Evolutionary conservation across 2,329 filamentous ascomycete genomes (phyloP).

Genomic region (Ophiosphaerella narmari): DNA sequence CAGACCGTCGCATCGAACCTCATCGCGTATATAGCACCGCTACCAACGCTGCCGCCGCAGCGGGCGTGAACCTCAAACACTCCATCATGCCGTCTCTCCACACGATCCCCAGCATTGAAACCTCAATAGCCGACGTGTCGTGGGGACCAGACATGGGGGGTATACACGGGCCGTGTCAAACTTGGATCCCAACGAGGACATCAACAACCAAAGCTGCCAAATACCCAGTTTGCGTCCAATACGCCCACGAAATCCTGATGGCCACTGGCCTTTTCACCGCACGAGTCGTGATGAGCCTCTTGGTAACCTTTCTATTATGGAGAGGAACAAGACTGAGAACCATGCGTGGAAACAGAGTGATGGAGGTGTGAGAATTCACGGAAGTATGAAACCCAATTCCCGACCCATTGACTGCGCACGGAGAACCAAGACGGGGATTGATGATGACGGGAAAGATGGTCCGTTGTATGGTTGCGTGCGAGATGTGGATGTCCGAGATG

Average conservation of each 20-base stretch:
- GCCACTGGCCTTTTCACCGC: conserved; percentile 4
- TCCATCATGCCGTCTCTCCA: conserved; percentile 1
- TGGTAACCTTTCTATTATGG: conserved; percentile 13
- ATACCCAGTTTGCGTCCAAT: neutral
- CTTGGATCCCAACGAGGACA: neutral
- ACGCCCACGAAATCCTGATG: conserved; percentile 4
- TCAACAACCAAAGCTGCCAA: neutral
- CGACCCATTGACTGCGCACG: neutral
- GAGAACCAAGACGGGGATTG: neutral
- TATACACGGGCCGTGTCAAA: conserved; percentile 7
- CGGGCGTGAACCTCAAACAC: conserved; percentile 1
- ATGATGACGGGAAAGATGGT: neutral
- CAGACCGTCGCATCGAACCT: neutral
- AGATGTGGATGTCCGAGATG: neutral
- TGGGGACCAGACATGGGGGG: conserved; percentile 7
- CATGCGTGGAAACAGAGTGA: neutral
- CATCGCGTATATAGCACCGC: neutral
- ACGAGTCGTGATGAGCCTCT: conserved; percentile 3
- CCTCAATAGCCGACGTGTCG: conserved; percentile 16
- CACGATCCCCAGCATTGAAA: conserved; percentile 7
- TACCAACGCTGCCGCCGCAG: neutral
- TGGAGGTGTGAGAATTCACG: conserved; percentile 4
- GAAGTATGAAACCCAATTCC: conserved; percentile 7
- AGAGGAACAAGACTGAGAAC: conserved; percentile 3
- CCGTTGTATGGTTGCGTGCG: neutral